Conservation (phyloP, 83 land plant species). For the Isoetes engelmannii region DNA sequence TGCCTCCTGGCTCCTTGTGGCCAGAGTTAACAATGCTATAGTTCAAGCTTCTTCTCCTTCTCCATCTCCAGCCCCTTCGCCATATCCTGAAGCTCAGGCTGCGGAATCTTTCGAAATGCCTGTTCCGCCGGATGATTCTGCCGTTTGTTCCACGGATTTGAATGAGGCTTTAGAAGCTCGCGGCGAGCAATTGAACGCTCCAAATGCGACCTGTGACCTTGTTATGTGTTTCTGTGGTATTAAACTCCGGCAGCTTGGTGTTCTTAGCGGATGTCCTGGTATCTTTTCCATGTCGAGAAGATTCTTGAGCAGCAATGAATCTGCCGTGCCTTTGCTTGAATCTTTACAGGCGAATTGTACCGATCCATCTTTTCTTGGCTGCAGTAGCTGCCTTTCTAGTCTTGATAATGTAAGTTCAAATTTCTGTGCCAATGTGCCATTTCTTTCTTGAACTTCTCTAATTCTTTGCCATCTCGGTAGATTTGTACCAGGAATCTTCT, state of each 20-base stretch:
- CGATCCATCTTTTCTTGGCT: conserved; percentile 58
- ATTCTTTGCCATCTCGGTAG: neutral
- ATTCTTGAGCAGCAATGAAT: no score
- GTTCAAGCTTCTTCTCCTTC: conserved; percentile 23
- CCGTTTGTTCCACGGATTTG: conserved; percentile 52
- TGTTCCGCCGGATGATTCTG: conserved; percentile 60
- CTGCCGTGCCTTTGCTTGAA: neutral
- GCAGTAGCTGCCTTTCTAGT: conserved; percentile 56
- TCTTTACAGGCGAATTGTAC: conserved; percentile 45
- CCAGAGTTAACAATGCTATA: conserved; percentile 55
- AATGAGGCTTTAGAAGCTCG: conserved; percentile 41
- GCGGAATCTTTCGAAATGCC: conserved; percentile 31
- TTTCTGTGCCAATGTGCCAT: neutral
- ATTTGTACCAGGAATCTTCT: neutral
- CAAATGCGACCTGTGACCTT: conserved; percentile 60
- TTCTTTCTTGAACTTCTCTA: neutral
- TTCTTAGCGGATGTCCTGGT: conserved; percentile 23
- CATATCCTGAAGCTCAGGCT: neutral
- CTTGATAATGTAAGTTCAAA: conserved; percentile 48
- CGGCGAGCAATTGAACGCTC: conserved; percentile 37
- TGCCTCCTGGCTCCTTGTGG: conserved; percentile 81
- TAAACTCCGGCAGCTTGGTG: conserved; percentile 45
- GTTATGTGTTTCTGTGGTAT: conserved; percentile 75
- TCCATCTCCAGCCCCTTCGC: neutral
- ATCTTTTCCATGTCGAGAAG: no score